Evolutionary conservation across 148 eudicot species (phyloP).

Genomic region (Rhododendron williamsianum): DNA sequence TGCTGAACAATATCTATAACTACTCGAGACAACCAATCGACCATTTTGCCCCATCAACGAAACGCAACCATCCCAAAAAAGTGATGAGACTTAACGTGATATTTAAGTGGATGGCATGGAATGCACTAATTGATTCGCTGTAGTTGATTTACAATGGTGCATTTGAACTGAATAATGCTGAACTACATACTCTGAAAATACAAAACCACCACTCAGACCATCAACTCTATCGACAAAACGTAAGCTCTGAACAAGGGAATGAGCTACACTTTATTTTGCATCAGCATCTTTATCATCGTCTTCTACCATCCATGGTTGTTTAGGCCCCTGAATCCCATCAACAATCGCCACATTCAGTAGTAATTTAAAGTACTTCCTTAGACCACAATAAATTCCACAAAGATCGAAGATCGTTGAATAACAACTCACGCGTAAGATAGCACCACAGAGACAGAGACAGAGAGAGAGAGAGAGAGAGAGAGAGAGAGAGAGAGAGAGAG

Average conservation of each 20-base stretch:
- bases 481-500: too few species aligned
- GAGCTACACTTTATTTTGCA: constrained; percentile 9
- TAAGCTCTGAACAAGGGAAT: constrained; percentile 9
- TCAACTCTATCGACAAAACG: neutral
- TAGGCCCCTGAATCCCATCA: constrained; percentile 49
- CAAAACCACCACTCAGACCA: neutral
- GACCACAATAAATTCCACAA: neutral
- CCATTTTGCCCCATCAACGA: neutral
- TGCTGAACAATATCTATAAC: neutral
- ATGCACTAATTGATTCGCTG: neutral
- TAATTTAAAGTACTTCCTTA: neutral
- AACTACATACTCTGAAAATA: neutral
- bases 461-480: neutral
- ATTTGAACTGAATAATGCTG: neutral
- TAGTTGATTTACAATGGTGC: neutral
- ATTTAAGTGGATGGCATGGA: neutral
- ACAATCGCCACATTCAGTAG: neutral
- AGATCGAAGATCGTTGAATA: neutral
- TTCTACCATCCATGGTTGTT: constrained; percentile 64
- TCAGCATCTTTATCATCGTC: constrained; percentile 35
- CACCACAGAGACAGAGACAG: neutral
- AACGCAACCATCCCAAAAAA: neutral
- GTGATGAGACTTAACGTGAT: neutral
- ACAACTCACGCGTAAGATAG: neutral
- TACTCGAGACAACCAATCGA: neutral